Conservation (phyloP, 2,329 filamentous ascomycete species). For the Tetracladium maxilliforme region DNA sequence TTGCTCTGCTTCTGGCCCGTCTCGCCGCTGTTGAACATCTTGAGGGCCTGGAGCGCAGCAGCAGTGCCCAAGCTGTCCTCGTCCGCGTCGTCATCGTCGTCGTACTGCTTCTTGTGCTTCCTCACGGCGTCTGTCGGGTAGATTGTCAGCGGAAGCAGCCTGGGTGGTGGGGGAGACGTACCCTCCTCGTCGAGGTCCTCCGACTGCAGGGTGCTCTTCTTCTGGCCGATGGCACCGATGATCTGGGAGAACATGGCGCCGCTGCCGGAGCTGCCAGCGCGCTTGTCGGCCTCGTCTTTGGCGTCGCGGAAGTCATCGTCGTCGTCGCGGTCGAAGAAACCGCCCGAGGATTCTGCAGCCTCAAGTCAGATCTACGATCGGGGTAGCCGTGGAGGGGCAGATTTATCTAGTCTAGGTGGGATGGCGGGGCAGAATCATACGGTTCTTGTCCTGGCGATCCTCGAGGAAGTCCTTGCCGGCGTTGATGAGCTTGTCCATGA, state of each 20-base stretch:
- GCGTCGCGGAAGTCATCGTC: conserved; percentile 38
- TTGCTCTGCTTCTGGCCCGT: conserved; percentile 40
- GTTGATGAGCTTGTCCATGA: too few species aligned
- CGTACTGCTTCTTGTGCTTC: conserved; percentile 65
- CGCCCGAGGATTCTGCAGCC: not conserved
- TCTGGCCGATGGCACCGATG: conserved; percentile 36
- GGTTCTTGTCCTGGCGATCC: too few species aligned
- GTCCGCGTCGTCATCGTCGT: conserved; percentile 31
- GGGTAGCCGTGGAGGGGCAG: not conserved
- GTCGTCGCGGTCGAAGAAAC: conserved; percentile 16
- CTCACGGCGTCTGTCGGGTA: conserved; percentile 46
- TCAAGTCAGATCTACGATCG: not conserved
- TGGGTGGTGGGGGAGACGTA: conserved; percentile 3
- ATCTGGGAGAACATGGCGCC: conserved; percentile 36
- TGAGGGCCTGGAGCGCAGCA: conserved; percentile 68
- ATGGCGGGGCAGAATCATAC: not conserved
- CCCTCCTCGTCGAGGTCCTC: conserved; percentile 43
- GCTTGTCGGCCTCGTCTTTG: conserved; percentile 34
- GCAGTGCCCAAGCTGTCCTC: conserved; percentile 48
- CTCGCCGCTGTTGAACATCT: conserved; percentile 55
- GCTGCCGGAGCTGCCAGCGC: conserved; percentile 34
- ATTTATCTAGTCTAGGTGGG: not conserved
- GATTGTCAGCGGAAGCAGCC: not conserved
- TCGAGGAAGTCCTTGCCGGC: too few species aligned
- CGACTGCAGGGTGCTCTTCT: conserved; percentile 30